A percentile compares a stretch with the other conserved stretches of the same genome.
These are phyloP conservation scores for Porogramme epimiltina DNA, from an alignment of 1,284 basidiomycete genomes.

Conservation along the genomic window DNA sequence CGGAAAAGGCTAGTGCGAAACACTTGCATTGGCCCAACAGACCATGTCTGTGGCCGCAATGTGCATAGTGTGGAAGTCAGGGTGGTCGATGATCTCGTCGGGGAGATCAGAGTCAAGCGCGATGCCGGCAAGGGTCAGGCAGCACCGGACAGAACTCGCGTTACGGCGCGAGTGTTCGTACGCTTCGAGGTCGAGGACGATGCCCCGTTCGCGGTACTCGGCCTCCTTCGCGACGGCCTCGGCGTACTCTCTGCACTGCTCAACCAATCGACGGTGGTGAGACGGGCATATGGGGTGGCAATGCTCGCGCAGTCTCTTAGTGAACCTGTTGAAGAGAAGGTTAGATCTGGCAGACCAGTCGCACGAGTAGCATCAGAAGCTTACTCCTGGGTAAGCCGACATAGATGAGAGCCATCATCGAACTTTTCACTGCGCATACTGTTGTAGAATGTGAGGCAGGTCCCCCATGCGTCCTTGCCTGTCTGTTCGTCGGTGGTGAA, in stretches of 20 bases:
- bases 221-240: constrained; percentile 59
- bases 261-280: constrained; percentile 50
- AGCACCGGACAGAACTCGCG: constrained; percentile 67
- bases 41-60: constrained; percentile 64
- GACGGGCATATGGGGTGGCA: constrained; percentile 40
- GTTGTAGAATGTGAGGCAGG: constrained; percentile 54
- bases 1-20: background rate
- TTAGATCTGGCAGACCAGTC: background rate
- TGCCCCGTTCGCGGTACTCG: constrained; percentile 55
- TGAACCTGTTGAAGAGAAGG: constrained; percentile 50
- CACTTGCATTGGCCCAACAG: constrained; percentile 67
- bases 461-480: constrained; percentile 53
- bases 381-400: constrained; percentile 63
- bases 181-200: constrained; percentile 52
- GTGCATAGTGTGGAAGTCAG: constrained; percentile 54
- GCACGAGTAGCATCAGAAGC: constrained; percentile 17
- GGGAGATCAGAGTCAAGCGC: constrained; percentile 62
- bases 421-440: constrained; percentile 54
- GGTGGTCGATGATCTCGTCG: constrained; percentile 59
- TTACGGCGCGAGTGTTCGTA: constrained; percentile 61
- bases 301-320: constrained; percentile 45
- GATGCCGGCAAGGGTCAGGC: constrained; percentile 65
- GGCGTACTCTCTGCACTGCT: constrained; percentile 58
- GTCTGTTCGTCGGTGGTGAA: constrained; percentile 71
- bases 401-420: constrained; percentile 54